Base-by-base conservation (phyloP, 495 filamentous ascomycete species). In the Neurospora tetraspora region DNA sequence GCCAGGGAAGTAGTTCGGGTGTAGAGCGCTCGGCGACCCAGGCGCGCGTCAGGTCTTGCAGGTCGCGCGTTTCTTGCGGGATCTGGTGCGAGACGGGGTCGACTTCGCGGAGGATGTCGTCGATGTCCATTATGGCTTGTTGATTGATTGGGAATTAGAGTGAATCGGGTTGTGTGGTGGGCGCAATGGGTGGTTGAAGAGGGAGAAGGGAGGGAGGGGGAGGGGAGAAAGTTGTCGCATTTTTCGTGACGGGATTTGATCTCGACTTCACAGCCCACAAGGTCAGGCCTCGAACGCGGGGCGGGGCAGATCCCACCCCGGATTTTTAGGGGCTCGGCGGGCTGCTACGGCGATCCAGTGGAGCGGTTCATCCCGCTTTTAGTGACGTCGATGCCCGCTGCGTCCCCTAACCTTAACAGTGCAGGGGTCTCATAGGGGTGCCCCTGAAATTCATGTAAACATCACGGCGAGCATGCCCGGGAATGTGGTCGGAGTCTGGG, bases 11-110 rank as follows among this genome's bases (percentile, higher is more conserved):
- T 14, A 99, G 84, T 80, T 98, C 96, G 9, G 94, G 92, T 16
- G 94, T 90, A 27, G 90, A 92, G 76, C 95, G 88, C 80, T 99
- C 96, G 69, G 93, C 92, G 71, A 97, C 89, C 94, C 94, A 99
- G 76, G 91, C 90, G 74, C 94, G 91, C 73, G 96, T 97, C 69
- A 99, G 85, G 31, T 92, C 88, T 79, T 97, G 94, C 72, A 98
- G 88, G 81, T 98, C 94, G 73, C 88, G 88, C 27, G 89, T 91
- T 73, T 90, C 89, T 20, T 83, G 84, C 14, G 87, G 86, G 20
- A 87, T 76, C 72, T 85, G 80, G 77, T 87, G 81, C 71, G 86
- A 81, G 73, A 85, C 82, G 76, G 85, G 87, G 79, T 93, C 91
- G 74, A 95, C 91, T 76, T 93, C 90, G 80, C 88, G 90, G 74